These are phyloP conservation scores for Rhodotorula sp. DNA, from an alignment of 1,284 basidiomycete genomes.

Conservation along the genomic window DNA sequence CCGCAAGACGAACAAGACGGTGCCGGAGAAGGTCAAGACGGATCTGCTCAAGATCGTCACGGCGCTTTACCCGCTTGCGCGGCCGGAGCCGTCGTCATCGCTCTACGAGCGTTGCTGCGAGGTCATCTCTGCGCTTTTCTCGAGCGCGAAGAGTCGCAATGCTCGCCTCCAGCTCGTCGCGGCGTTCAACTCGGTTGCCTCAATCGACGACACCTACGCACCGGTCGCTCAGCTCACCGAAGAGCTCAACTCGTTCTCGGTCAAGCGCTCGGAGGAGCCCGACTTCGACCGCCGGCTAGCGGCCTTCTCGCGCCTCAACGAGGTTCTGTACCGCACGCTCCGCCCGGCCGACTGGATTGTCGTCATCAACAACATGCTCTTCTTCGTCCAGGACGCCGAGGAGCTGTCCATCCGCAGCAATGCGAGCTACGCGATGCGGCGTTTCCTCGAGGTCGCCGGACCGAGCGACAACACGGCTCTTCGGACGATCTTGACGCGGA, in stretches of 20 bases:
- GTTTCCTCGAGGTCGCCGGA: slow-evolving; percentile 68
- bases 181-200: slow-evolving; percentile 65
- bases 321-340: slow-evolving; percentile 59
- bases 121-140: slow-evolving; percentile 72
- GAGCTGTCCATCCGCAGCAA: slow-evolving; percentile 86
- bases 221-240: slow-evolving; percentile 62
- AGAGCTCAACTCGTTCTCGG: slow-evolving; percentile 83
- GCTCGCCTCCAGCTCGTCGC: slow-evolving; percentile 68
- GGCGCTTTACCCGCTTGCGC: slow-evolving; percentile 65
- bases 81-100: slow-evolving; percentile 10
- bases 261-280: slow-evolving; percentile 80
- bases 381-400: slow-evolving; percentile 77
- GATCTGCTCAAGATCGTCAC: slow-evolving; percentile 78
- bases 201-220: slow-evolving; percentile 58
- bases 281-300: slow-evolving; percentile 84
- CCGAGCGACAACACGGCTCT: slow-evolving; percentile 44
- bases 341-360: slow-evolving; percentile 74
- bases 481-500: slow-evolving; percentile 60
- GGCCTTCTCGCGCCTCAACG: slow-evolving; percentile 77
- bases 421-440: slow-evolving; percentile 72
- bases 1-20: slow-evolving; percentile 69
- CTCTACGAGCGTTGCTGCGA: slow-evolving; percentile 49
- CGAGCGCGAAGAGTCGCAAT: slow-evolving; percentile 67
- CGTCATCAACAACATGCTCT: slow-evolving; percentile 78
- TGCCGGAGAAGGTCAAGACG: slow-evolving; percentile 84